A percentile compares a stretch with the other conserved stretches of the same genome.
phyloP scores from a whole-genome alignment of 1,284 basidiomycete species.

The Ustilago xerochloae region DNA sequence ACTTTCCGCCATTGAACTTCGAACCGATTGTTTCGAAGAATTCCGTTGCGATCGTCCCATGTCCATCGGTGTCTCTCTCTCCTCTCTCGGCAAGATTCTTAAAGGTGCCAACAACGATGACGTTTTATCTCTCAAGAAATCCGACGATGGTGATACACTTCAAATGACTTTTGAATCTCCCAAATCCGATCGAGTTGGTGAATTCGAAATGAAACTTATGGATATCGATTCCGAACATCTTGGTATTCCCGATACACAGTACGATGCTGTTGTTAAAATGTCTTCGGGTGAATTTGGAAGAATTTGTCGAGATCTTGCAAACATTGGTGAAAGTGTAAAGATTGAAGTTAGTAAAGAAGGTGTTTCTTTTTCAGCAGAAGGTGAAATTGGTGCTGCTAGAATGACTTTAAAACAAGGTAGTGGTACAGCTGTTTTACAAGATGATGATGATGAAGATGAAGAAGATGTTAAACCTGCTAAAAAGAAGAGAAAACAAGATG shows the following conservation, averaged over 20 bases:
- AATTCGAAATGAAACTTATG: slow-evolving; percentile 99
- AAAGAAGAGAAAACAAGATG: slow-evolving; percentile 59
- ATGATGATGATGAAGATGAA: slow-evolving; percentile 65
- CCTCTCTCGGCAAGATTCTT: slow-evolving; percentile 91
- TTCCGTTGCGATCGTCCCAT: slow-evolving; percentile 97
- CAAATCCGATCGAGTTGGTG: slow-evolving; percentile 90
- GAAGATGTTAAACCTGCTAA: slow-evolving; percentile 61
- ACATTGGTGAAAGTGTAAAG: slow-evolving; percentile 91
- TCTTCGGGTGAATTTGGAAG: slow-evolving; percentile 86
- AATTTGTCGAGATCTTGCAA: slow-evolving; percentile 92
- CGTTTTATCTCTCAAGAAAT: slow-evolving; percentile 87
- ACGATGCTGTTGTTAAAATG: slow-evolving; percentile 93
- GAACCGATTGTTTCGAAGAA: slow-evolving; percentile 62
- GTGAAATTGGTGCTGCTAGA: slow-evolving; percentile 91
- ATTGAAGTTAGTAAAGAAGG: slow-evolving; percentile 98
- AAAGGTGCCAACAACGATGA: slow-evolving; percentile 98
- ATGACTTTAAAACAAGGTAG: slow-evolving; percentile 83
- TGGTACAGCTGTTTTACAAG: slow-evolving; percentile 65
- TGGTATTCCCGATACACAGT: slow-evolving; percentile 97
- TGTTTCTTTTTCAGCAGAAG: slow-evolving; percentile 90
- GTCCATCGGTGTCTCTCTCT: slow-evolving; percentile 75
- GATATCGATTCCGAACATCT: slow-evolving; percentile 95
- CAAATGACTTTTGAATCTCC: slow-evolving; percentile 91
- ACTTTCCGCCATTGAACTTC: slow-evolving; percentile 83
- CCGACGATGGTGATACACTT: slow-evolving; percentile 89